Evolutionary conservation across 495 filamentous ascomycete species (phyloP), one percentile per base, ranked within the genome.

Genomic region (Neurospora sp.): DNA sequence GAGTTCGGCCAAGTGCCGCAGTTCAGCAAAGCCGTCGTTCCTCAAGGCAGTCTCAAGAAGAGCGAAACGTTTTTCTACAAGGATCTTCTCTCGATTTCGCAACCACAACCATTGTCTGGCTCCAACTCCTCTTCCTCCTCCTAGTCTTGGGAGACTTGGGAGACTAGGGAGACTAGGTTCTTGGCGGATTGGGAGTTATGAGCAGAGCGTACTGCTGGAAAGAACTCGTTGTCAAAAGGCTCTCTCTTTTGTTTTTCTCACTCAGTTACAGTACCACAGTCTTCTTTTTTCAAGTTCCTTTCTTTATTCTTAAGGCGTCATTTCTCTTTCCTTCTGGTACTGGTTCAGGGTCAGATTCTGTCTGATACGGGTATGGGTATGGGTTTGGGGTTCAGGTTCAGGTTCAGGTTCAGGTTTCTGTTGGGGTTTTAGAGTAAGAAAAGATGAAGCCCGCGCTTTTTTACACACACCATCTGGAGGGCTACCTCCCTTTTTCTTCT

Each of bases 31-130:
- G 76, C 75, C 10, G 72, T 75, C 23, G 12, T 62, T 8, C 75
- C 78, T 9, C 77, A 73, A 16, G 78, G 76, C 66, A 74, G 66
- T 3, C 54, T 62, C 11, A 76, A 77, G 38, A 82, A 78, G 75
- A 81, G 81, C 73, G 78, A 79, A 54, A 81, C 81, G 0, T 82
- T 84, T 66, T 84, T 83, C 72, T 84, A 83, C 71, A 84, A 84
- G 73, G 78, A 82, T 71, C 72, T 82, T n/a, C 23, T 72, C 1
- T 10, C n/a, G 3, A 8, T 70, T 6, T 39, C 27, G 8, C 16
- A n/a, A 71, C 66, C 27, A 16, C 16, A n/a, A 71, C 66, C 39
- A 7, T 31, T 23, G 23, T 23, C 54, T 62, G 23, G 10, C 12
- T 62, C 48, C 1, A 31, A 27, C 11, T 31, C 54, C 12, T 31